These are phyloP conservation scores for Aquanectria penicillioides DNA, from an alignment of 2,329 filamentous ascomycete genomes.

Conservation along the genomic window DNA sequence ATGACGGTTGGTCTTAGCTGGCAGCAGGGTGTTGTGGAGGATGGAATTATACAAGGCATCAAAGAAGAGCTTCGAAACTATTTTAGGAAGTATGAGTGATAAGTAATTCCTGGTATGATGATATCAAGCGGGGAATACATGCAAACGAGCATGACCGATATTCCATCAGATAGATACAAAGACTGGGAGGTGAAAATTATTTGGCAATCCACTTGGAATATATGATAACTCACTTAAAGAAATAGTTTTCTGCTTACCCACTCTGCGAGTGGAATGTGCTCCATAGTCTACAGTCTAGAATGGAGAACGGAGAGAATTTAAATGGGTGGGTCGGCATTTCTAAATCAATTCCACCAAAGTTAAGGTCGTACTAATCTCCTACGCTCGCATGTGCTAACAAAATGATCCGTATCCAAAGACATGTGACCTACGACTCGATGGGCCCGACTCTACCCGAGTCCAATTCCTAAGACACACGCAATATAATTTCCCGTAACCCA, in stretches of 20 bases:
- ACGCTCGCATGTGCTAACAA: neutral
- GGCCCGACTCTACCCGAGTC: neutral
- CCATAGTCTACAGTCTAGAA: too few species aligned
- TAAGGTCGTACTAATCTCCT: too few species aligned
- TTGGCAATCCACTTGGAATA: too few species aligned
- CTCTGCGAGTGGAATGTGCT: too few species aligned
- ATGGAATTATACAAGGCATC: neutral
- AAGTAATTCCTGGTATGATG: neutral
- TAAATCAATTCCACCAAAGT: too few species aligned
- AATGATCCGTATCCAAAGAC: neutral
- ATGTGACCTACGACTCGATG: neutral
- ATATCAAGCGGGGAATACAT: neutral
- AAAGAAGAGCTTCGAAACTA: neutral
- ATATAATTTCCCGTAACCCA: neutral
- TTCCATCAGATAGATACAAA: too few species aligned
- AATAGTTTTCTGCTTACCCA: too few species aligned
- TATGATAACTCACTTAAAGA: too few species aligned
- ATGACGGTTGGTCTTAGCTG: slow-evolving; percentile 52
- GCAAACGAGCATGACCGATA: too few species aligned
- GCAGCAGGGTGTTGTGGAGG: slow-evolving; percentile 44
- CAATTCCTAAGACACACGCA: neutral
- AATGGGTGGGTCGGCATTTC: too few species aligned
- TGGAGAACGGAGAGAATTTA: too few species aligned
- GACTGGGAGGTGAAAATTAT: too few species aligned
- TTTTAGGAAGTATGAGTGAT: neutral